Percentiles rank a stretch among this genome's conserved stretches.
Conservation (phyloP, 768 basidiomycete species). For the Suillus hirtellus region DNA sequence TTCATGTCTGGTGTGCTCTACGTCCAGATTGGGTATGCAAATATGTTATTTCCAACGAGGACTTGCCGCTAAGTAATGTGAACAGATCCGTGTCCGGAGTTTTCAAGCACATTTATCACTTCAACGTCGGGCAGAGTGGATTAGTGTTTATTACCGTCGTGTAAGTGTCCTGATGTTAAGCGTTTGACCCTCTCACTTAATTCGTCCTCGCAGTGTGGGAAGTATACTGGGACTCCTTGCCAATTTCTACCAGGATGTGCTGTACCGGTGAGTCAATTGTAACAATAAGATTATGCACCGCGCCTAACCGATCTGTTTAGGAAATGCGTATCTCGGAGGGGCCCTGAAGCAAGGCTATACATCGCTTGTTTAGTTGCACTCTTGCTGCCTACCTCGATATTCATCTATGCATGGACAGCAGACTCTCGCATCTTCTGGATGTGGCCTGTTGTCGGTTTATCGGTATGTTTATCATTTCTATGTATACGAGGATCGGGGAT, state of each 20-base stretch:
- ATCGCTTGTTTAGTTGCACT: constrained; percentile 53
- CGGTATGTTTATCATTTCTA: constrained; percentile 1
- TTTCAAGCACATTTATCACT: constrained; percentile 57
- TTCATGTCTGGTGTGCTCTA: constrained; percentile 76
- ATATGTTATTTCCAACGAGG: not conserved
- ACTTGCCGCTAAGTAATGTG: constrained; percentile 5
- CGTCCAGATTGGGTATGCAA: constrained; percentile 55
- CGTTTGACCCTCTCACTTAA: constrained; percentile 5
- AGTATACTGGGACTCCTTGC: constrained; percentile 44
- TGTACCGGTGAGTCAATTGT: constrained; percentile 42
- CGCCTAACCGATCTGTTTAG: constrained; percentile 29
- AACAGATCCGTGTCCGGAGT: constrained; percentile 54
- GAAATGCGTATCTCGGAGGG: constrained; percentile 30
- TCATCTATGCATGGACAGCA: constrained; percentile 73
- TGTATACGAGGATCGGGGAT: too few species aligned
- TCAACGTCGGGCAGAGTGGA: constrained; percentile 61
- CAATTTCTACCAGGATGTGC: constrained; percentile 45
- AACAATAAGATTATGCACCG: constrained; percentile 11
- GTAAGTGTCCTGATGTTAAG: constrained; percentile 34
- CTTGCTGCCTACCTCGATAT: constrained; percentile 56
- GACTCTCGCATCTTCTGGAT: constrained; percentile 59
- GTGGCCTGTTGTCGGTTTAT: constrained; percentile 27
- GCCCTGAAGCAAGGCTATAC: constrained; percentile 61
- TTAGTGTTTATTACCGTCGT: constrained; percentile 57
- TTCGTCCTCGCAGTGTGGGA: constrained; percentile 45